Evolutionary conservation across 352 stramenopile genomes (phyloP), one percentile per base, ranked within the genome.

Genomic region (Globisporangium camurandrum): DNA sequence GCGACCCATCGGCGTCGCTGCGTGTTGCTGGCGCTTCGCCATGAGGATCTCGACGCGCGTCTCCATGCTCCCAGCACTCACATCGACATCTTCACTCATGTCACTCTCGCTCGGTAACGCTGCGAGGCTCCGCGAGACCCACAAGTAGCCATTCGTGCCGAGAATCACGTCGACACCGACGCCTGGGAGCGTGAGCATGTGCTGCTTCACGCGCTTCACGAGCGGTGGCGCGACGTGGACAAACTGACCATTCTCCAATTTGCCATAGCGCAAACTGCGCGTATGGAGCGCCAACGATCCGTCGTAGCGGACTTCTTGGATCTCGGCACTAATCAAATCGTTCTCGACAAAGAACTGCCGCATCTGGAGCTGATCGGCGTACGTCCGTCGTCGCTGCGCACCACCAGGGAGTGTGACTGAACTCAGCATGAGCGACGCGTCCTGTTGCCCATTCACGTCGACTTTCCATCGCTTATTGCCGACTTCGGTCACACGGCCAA

Each of bases 351-450:
- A 97, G 54, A 98, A 90, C 37, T 70, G 76, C 30, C 95, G 73
- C 96, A 99, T 99, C 56, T 97, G 90, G 49, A 98, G 79, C 62
- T 97, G 86, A 69, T 99, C 96, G 54, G 98, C 93, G 51, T 97
- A 93, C 27, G 95, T 99, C 48, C 93, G 85, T n/a, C 97, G 91
- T 11, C 96, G 88, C 66, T 98, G 95, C 9, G 88, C 91, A 39
- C 96, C 96, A 23, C 93, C 95, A 0, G 95, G 94, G 16, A 99
- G 64, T 60, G 96, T 97, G 45, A 99, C 89, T 23, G 88, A 93
- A 58, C 80, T 95, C 19, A 99, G 79, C 68, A 97, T 86, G 34
- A 99, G 76, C 54, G 69, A 72, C 10, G 71, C 77, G 61, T 89
- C 79, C 52, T 91, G 78, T 57, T 89, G 79, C 38, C 81, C 79